Base-by-base conservation (phyloP, 441 rosid species). In the Gossypium trilobum region DNA sequence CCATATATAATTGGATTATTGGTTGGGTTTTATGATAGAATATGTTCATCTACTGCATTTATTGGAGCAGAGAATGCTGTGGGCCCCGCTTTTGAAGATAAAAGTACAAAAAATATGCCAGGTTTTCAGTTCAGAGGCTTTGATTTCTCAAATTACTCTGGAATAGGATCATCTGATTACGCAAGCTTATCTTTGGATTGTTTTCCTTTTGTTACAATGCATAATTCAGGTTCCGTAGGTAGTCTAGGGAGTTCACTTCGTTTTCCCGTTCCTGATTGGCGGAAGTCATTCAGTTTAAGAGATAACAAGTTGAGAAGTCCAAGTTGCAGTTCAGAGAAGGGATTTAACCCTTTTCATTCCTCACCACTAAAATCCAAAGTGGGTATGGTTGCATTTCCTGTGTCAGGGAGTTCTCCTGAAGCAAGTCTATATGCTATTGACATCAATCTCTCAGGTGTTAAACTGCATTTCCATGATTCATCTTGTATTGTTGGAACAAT, bases 381-480 rank as follows among this genome's bases (percentile, higher is more conserved):
- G 55, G 71, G 46, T 46, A 7, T 63, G 76, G 75, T 64, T 69
- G 73, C 78, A 73, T 36, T 60, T 54, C 70, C 81, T 75, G 13
- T 50, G 23, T 48, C 65, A 5, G 79, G 42, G 75, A 76, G 74
- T 76, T 79, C 69, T 73, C 52, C 71, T 62, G 74, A 72, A 8
- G 10, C 78, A 46, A 81, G 52, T 80, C 36, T 72, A 74, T 79
- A 73, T 75, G 71, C 50, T 48, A 73, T 87, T 74, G 89, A 91
- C 79, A 71, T 89, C 72, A 81, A 76, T 81, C 75, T 90, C 58
- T 81, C 67, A 64, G 84, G 86, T 63, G 77, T 85, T 73, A 85
- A 77, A 76, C 84, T 92, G 60, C 90, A 92, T 87, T 89, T 92
- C 77, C 98, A 95, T 85, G 98, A 95, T 82, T 83, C 89, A 58